phyloP scores from a whole-genome alignment of 495 filamentous ascomycete genomes.

The Xylaria castorea region DNA sequence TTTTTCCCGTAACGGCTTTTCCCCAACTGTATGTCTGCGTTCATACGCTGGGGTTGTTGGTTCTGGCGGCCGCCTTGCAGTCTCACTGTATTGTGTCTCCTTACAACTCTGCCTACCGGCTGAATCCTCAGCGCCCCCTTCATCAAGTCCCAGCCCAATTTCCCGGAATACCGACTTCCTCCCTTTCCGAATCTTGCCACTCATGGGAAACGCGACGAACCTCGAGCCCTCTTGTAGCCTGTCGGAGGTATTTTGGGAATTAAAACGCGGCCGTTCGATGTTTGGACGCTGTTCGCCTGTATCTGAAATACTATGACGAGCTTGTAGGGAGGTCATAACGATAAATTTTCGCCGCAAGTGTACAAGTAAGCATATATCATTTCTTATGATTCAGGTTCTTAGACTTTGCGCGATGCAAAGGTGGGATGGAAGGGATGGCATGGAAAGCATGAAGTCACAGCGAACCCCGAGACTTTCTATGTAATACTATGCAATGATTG shows the following conservation, averaged over 20 bases:
- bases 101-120: conserved; percentile 21
- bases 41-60: conserved; percentile 27
- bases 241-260: conserved; percentile 53
- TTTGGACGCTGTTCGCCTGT: conserved; percentile 25
- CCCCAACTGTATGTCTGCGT: conserved; percentile 23
- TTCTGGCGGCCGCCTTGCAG: conserved; percentile 35
- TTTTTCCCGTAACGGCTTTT: conserved; percentile 26
- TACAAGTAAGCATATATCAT: conserved; percentile 10
- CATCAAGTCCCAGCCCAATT: conserved; percentile 50
- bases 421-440: conserved; percentile 13
- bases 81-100: conserved; percentile 38
- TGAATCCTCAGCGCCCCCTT: conserved; percentile 23
- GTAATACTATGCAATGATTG: neutral
- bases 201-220: conserved; percentile 39
- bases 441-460: conserved; percentile 35
- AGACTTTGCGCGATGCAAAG: conserved; percentile 21
- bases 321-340: conserved; percentile 37
- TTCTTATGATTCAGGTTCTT: conserved; percentile 21
- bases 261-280: conserved; percentile 51
- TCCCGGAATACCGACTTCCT: conserved; percentile 56
- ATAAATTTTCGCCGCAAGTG: conserved; percentile 15
- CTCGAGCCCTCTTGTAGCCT: conserved; percentile 51
- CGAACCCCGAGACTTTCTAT: neutral
- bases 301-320: conserved; percentile 30
- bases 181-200: conserved; percentile 45